Evolutionary conservation across 345 rosid genomes (phyloP).

Genomic region (Clausena lansium): DNA sequence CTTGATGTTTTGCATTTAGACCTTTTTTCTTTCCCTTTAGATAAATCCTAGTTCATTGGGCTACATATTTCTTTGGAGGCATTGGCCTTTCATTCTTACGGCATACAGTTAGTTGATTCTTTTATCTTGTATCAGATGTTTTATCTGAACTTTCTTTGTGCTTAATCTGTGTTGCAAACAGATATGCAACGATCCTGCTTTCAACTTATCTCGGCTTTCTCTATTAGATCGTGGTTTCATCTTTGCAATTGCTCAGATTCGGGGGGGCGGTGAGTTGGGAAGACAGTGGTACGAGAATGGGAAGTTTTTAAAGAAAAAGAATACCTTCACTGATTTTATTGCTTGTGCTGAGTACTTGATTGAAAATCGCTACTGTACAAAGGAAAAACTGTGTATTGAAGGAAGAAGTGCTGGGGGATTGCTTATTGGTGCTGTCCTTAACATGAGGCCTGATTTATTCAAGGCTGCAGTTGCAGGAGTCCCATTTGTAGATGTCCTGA

Average conservation of each 20-base stretch:
- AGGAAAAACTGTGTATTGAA: slow-evolving; percentile 75
- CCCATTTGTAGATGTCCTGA: slow-evolving; percentile 91
- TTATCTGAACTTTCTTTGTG: not conserved
- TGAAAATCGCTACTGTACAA: slow-evolving; percentile 63
- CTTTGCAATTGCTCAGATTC: slow-evolving; percentile 83
- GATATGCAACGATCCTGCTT: slow-evolving; percentile 66
- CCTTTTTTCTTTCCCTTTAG: not conserved
- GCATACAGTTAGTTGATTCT: not conserved
- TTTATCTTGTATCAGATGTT: not conserved
- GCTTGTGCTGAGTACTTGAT: slow-evolving; percentile 75
- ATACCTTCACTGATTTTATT: slow-evolving; percentile 87
- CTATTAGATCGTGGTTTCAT: slow-evolving; percentile 88
- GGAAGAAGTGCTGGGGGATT: slow-evolving; percentile 99
- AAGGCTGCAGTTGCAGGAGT: slow-evolving; percentile 90
- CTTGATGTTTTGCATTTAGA: not conserved
- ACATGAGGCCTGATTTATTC: slow-evolving; percentile 95
- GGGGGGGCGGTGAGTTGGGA: slow-evolving; percentile 99
- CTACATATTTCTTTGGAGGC: not conserved
- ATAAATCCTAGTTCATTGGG: not conserved
- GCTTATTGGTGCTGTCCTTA: slow-evolving; percentile 90
- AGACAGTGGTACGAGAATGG: slow-evolving; percentile 98
- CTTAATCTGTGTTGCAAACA: slow-evolving; percentile 27
- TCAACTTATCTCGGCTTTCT: slow-evolving; percentile 74
- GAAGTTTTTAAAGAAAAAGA: slow-evolving; percentile 75
- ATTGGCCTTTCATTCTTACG: not conserved